phyloP scores from a whole-genome alignment of 2,329 filamentous ascomycete genomes.

The Lachnellula arida region DNA sequence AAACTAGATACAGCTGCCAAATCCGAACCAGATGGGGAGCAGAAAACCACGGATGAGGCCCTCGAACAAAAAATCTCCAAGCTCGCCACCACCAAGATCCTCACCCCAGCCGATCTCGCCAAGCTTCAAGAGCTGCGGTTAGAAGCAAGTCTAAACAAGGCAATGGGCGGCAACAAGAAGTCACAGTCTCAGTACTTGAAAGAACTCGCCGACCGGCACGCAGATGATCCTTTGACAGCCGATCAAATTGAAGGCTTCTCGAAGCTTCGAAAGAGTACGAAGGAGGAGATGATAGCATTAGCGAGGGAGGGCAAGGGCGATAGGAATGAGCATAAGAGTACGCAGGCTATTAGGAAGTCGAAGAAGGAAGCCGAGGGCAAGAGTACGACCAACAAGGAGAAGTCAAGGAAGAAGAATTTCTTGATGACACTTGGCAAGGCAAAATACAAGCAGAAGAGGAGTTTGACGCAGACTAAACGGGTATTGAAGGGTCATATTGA shows the following conservation, averaged over 20 bases:
- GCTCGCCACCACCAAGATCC: slow-evolving; percentile 86
- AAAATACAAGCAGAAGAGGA: slow-evolving; percentile 91
- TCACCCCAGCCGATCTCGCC: slow-evolving; percentile 92
- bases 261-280: slow-evolving; percentile 75
- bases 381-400: slow-evolving; percentile 96
- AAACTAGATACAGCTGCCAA: slow-evolving; percentile 43
- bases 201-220: slow-evolving; percentile 53
- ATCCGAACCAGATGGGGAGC: slow-evolving; percentile 36
- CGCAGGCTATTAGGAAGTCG: slow-evolving; percentile 75
- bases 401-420: slow-evolving; percentile 96
- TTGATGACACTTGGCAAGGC: slow-evolving; percentile 97
- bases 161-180: slow-evolving; percentile 40
- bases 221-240: slow-evolving; percentile 85
- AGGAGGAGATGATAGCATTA: slow-evolving; percentile 81
- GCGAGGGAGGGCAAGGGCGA: slow-evolving; percentile 78
- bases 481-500: slow-evolving; percentile 77
- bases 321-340: slow-evolving; percentile 77
- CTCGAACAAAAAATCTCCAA: slow-evolving; percentile 52
- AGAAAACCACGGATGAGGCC: slow-evolving; percentile 37
- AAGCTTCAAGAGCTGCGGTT: slow-evolving; percentile 87
- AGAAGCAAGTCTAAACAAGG: slow-evolving; percentile 65
- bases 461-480: slow-evolving; percentile 78
- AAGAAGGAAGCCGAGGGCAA: slow-evolving; percentile 88
- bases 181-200: slow-evolving; percentile 38
- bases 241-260: slow-evolving; percentile 87